These are phyloP conservation scores for Fusarium penzigii DNA, from an alignment of 2,329 filamentous ascomycete genomes.

Conservation along the genomic window DNA sequence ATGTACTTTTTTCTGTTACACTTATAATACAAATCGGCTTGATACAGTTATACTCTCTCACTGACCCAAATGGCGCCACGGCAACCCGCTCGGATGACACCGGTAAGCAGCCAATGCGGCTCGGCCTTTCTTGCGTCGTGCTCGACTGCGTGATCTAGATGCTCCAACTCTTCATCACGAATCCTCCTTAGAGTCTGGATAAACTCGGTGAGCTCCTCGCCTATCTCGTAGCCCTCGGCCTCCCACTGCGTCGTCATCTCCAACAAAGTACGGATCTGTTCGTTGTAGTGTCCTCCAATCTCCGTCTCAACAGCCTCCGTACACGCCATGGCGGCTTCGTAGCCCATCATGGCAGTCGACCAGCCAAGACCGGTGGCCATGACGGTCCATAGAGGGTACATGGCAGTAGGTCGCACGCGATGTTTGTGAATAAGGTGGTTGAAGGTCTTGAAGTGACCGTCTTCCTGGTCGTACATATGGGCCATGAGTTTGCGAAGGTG, in stretches of 20 bases:
- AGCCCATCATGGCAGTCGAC: constrained; percentile 83
- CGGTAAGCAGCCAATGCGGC: constrained; percentile 86
- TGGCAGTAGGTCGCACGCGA: constrained; percentile 85
- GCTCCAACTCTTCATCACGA: constrained; percentile 93
- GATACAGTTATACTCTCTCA: constrained; percentile 60
- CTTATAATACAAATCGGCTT: constrained; percentile 28
- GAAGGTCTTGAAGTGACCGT: constrained; percentile 82
- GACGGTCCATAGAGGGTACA: constrained; percentile 87
- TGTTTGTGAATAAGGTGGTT: constrained; percentile 81
- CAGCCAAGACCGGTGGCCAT: constrained; percentile 83
- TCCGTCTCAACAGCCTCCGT: constrained; percentile 98
- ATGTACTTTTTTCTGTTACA: constrained; percentile 20
- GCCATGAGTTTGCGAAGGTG: constrained; percentile 88
- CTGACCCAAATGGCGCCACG: constrained; percentile 90
- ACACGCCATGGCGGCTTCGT: constrained; percentile 96
- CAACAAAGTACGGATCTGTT: constrained; percentile 79
- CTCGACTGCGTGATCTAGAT: constrained; percentile 91
- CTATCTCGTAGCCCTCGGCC: constrained; percentile 74
- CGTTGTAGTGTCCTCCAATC: constrained; percentile 94
- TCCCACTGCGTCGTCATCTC: constrained; percentile 80
- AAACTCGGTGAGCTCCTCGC: constrained; percentile 73
- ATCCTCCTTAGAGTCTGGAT: constrained; percentile 77
- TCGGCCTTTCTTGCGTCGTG: constrained; percentile 88
- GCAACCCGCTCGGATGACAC: constrained; percentile 86
- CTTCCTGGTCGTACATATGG: constrained; percentile 99